Conservation (phyloP, 345 rosid genomes). For the Rhizophora mangle region DNA sequence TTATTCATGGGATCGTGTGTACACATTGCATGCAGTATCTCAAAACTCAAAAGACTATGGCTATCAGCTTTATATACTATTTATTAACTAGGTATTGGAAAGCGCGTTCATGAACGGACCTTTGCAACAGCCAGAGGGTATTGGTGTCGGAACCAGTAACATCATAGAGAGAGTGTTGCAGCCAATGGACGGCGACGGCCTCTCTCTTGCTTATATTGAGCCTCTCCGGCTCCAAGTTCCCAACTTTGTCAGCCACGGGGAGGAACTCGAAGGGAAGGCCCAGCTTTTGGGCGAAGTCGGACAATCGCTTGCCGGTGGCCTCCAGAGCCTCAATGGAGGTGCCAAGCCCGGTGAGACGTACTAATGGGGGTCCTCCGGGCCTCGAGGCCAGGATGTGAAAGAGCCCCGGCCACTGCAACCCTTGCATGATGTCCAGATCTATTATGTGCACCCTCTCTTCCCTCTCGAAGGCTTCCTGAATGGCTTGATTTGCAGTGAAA, state of each 20-base stretch:
- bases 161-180: conserved; percentile 97
- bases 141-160: conserved; percentile 94
- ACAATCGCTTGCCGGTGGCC: conserved; percentile 85
- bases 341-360: conserved; percentile 90
- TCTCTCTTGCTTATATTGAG: conserved; percentile 79
- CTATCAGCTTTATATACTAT: background rate
- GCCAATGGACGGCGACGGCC: conserved; percentile 96
- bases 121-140: conserved; percentile 76
- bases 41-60: background rate
- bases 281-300: conserved; percentile 85
- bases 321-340: conserved; percentile 84
- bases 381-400: conserved; percentile 90
- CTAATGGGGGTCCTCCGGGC: conserved; percentile 92
- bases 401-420: conserved; percentile 97
- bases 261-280: conserved; percentile 83
- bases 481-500: conserved; percentile 96
- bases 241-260: conserved; percentile 85
- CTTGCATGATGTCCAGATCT: conserved; percentile 97
- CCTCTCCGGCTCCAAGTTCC: conserved; percentile 72
- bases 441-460: conserved; percentile 94
- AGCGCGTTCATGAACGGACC: conserved; percentile 26
- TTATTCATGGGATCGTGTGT: conserved; percentile 18
- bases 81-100: background rate
- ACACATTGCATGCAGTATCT: background rate
- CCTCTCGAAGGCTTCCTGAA: conserved; percentile 93